Percentiles rank a stretch among this genome's conserved stretches.
Conservation (phyloP, 2,329 filamentous ascomycete species). For the Xylaria multiplex region DNA sequence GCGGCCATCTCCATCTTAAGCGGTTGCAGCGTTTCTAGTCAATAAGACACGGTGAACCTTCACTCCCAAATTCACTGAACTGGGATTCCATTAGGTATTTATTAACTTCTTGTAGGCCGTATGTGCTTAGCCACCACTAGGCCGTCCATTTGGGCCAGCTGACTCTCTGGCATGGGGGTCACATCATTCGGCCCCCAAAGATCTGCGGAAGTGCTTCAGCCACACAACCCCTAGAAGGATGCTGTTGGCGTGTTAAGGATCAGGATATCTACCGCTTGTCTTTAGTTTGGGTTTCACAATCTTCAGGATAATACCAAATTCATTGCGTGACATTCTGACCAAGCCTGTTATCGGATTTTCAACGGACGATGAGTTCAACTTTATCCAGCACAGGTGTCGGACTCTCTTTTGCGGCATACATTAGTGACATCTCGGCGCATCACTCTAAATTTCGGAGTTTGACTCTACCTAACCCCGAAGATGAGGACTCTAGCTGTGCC, state of each 20-base stretch:
- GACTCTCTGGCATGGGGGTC: not conserved
- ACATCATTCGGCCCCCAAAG: not conserved
- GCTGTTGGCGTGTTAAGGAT: not conserved
- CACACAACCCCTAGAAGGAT: not conserved
- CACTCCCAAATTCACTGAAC: too few species aligned
- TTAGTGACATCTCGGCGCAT: not conserved
- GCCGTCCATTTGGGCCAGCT: not conserved
- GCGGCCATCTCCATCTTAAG: not conserved
- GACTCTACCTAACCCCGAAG: not conserved
- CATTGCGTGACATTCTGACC: not conserved
- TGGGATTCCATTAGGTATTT: not conserved
- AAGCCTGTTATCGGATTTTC: not conserved
- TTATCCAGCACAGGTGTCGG: not conserved
- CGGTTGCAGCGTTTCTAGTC: not conserved
- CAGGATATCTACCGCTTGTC: not conserved
- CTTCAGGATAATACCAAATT: not conserved
- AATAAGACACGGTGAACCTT: not conserved
- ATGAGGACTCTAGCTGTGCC: not conserved
- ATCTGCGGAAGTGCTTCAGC: not conserved
- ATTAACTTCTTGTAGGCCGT: not conserved
- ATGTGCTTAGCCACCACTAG: not conserved
- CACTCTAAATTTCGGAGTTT: not conserved
- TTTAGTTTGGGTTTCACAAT: not conserved
- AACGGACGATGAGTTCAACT: not conserved
- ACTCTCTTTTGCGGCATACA: not conserved